Evolutionary conservation across 768 basidiomycete species (phyloP), one percentile per base, ranked within the genome.

Genomic region (Termitomyces sp.): DNA sequence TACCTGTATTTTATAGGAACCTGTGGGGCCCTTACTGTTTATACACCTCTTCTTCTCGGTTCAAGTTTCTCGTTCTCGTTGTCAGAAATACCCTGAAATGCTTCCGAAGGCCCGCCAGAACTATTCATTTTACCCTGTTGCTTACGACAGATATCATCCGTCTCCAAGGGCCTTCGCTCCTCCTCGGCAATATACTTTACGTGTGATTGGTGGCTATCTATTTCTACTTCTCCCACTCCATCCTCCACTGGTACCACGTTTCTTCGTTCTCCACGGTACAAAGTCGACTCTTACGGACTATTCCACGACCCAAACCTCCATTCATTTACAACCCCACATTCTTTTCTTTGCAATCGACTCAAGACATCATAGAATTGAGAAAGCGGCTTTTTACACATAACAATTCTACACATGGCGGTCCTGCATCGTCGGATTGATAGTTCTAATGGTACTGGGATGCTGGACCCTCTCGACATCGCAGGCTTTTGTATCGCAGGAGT

Each of bases 401-500:
- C 6, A 17, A 11, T 37, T 14, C 12, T 35, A 11, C 23, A 35
- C n/a, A 69, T 70, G 68, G 63, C 66, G 53, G 53, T 59, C 56
- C 19, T 68, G 31, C 54, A 59, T 50, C 38, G 65, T 41, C 58
- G 61, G 25, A 59, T 43, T 19, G 35, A 60, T 35, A 37, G 59
- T 42, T 44, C 66, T 35, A 37, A 51, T 43, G 29, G 19, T 29
- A 37, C 57, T 12, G 35, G n/a, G n/a, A 32, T 57, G 21, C n/a
- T 64, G 27, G 61, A 58, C 44, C 68, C 77, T 5, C 66, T 75
- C 21, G 74, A 77, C 62, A 77, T 86, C 47, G 80, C 70, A 53
- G 86, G 82, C 6, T 77, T 87, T 62, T 70, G 75, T 21, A 64
- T 84, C 6, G 80, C 75, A 27, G 78, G 71, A 19, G 69, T 73